These are phyloP conservation scores for Exophiala lecanii-corni DNA, from an alignment of 2,329 filamentous ascomycete genomes.

Conservation along the genomic window DNA sequence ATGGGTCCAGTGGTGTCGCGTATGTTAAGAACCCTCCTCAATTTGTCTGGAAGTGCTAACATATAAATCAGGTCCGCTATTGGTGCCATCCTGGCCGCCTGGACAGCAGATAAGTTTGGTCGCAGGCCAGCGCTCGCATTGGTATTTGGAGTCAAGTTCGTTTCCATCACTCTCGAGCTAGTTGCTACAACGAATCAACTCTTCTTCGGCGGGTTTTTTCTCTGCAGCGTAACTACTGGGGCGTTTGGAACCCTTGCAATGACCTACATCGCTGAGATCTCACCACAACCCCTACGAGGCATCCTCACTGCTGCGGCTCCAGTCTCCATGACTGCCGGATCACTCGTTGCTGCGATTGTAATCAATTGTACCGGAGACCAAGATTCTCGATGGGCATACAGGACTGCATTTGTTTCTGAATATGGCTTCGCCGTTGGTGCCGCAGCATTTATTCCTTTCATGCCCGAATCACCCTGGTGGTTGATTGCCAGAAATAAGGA, in stretches of 20 bases:
- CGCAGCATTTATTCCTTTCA: constrained; percentile 23
- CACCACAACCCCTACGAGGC: constrained; percentile 45
- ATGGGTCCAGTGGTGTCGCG: constrained; percentile 24
- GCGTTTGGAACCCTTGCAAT: constrained; percentile 46
- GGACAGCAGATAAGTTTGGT: constrained; percentile 38
- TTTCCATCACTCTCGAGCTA: constrained; percentile 32
- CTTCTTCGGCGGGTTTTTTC: constrained; percentile 44
- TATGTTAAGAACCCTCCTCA: constrained; percentile 1
- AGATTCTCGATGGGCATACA: constrained; percentile 40
- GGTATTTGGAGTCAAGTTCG: constrained; percentile 24
- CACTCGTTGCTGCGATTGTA: constrained; percentile 38
- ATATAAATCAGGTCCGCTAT: constrained; percentile 1
- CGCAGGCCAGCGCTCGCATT: constrained; percentile 27
- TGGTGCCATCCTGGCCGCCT: constrained; percentile 25
- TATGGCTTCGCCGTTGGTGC: constrained; percentile 40
- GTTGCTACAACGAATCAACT: constrained; percentile 31
- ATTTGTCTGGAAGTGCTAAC: not conserved
- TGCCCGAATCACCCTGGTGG: constrained; percentile 37
- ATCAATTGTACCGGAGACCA: constrained; percentile 36
- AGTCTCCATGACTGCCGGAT: constrained; percentile 39
- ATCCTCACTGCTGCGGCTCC: constrained; percentile 43
- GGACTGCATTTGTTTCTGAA: constrained; percentile 38
- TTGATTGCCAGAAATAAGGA: constrained; percentile 33
- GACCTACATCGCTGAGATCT: constrained; percentile 41
- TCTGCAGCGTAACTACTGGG: constrained; percentile 43